These are phyloP conservation scores for Aureobasidium musti DNA, from an alignment of 2,329 filamentous ascomycete species.

Conservation along the genomic window DNA sequence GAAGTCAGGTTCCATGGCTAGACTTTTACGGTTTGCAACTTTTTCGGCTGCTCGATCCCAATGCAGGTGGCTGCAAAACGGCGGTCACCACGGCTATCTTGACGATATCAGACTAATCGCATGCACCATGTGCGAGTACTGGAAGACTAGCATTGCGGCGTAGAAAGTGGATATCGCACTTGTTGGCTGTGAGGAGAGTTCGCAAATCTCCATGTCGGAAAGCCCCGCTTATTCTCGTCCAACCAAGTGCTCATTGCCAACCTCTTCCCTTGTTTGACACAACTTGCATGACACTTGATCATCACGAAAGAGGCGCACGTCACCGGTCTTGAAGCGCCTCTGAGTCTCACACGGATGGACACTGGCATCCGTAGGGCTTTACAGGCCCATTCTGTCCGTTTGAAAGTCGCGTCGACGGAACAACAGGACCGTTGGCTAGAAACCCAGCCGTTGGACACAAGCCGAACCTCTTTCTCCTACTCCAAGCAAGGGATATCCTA, in stretches of 20 bases:
- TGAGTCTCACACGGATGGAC: not conserved
- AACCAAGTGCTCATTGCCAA: not conserved
- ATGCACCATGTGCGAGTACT: not conserved
- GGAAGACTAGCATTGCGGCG: not conserved
- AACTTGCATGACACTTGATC: conserved; percentile 24
- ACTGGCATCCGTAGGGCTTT: conserved; percentile 4
- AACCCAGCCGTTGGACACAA: conserved; percentile 24
- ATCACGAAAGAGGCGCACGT: conserved; percentile 10
- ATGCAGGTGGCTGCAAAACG: conserved; percentile 1
- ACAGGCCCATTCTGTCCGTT: not conserved
- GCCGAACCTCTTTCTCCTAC: conserved; percentile 16
- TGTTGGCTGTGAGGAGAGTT: conserved; percentile 9
- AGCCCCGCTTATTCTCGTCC: conserved; percentile 6
- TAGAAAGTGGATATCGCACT: not conserved
- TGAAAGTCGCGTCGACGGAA: conserved; percentile 22
- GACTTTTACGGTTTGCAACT: conserved; percentile 1
- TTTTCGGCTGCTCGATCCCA: conserved; percentile 4
- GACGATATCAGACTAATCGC: conserved; percentile 5
- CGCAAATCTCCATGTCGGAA: not conserved
- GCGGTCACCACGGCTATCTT: conserved; percentile 15
- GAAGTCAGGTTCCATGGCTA: not conserved
- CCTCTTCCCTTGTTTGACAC: conserved; percentile 19
- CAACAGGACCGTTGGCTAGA: conserved; percentile 3
- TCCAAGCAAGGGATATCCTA: conserved; percentile 25
- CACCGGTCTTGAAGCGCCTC: conserved; percentile 2